Evolutionary conservation across 2,329 filamentous ascomycete species (phyloP), one percentile per base, ranked within the genome.

Genomic region (Trichoderma harzianum): DNA sequence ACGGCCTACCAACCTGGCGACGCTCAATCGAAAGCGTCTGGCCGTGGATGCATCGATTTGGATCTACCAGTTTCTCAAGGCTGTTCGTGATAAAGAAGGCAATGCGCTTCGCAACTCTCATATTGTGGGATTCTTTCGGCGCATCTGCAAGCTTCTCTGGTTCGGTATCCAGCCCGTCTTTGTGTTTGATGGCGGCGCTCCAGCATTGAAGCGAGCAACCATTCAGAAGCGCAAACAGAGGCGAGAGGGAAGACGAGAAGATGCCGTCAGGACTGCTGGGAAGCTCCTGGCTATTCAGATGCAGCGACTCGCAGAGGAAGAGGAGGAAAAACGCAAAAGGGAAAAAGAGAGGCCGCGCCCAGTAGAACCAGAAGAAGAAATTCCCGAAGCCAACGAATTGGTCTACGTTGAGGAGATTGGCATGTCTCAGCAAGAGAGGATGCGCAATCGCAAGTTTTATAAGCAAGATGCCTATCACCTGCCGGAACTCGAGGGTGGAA

Each of bases 1-100:
- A 62, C 92, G 96, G 47, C 97, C 96, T 24, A 97, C 97, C 74
- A 98, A 97, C 82, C 92, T 99, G 77, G 95, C 97, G 77, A 97
- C 95, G 16, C 90, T 99, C 73, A 98, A 98, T 81, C 93, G 93
- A 76, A 98, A 97, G 83, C 94, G 96, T 18, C 92, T 99, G 64
- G 97, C 96, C 61, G 94, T 99, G 76, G 96, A 99, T 83, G 96
- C 97, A 72, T 98, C 95, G 14, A 99, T 99, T 80, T 99, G 96
- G 96, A 98, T 99, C 77, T 99, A 99, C 86, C 96, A 99, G 80
- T 99, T 99, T 79, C 90, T 99, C 77, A 99, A 99, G 84, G 96
- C 97, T 11, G 96, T 99, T 12, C 95, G 96, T 77, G 96, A 99
- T 83, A 98, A 98, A 79, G 96, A 99, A 82, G 96, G 96, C 69